These are phyloP conservation scores for Panaeolus papilionaceus DNA, from an alignment of 768 basidiomycete species.

Conservation along the genomic window DNA sequence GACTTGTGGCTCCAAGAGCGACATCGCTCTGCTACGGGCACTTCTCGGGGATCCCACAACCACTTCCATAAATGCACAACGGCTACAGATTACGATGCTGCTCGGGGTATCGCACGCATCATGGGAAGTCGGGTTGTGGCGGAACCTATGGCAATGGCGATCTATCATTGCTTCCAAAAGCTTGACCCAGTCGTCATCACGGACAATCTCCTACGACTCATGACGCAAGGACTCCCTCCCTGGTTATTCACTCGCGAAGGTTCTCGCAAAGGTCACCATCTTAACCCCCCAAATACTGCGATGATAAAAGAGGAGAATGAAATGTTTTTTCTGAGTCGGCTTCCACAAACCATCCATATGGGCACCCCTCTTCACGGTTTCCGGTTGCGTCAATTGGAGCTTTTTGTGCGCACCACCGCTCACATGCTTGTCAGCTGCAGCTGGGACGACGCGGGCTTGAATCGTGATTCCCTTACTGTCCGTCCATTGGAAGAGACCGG, in stretches of 20 bases:
- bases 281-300: neutral
- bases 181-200: conserved; percentile 4
- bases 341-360: neutral
- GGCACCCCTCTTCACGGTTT: neutral
- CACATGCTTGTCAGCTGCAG: neutral
- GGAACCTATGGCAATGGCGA: neutral
- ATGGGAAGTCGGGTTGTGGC: conserved; percentile 1
- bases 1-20: conserved; percentile 16
- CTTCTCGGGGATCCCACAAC: neutral
- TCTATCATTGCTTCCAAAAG: conserved; percentile 12
- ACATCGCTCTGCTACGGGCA: neutral
- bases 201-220: neutral
- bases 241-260: neutral
- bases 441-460: neutral
- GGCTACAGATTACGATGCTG: conserved; percentile 2
- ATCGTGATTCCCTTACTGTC: neutral
- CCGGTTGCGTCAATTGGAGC: conserved; percentile 8
- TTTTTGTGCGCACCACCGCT: conserved; percentile 8
- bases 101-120: conserved; percentile 1
- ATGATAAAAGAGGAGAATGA: conserved; percentile 9
- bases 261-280: neutral
- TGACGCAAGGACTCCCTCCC: neutral
- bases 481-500: neutral
- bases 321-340: conserved; percentile 6
- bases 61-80: neutral